Evolutionary conservation across 2,329 filamentous ascomycete species (phyloP), one percentile per base, ranked within the genome.

Genomic region (Trichophaea hybrida): DNA sequence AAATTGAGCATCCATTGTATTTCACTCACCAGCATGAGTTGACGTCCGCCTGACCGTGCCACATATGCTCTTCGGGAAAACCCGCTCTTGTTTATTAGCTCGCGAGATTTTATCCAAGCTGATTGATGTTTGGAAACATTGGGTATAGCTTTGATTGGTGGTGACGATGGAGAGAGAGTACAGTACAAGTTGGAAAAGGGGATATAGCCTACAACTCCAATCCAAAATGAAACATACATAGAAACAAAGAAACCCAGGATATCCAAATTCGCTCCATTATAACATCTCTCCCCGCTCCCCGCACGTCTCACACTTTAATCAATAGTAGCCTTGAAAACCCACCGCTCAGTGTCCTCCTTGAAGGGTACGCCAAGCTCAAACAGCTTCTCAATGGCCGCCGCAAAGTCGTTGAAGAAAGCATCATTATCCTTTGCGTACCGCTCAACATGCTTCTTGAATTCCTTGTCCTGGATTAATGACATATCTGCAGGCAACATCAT

Each of bases 401-500:
- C 78, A 73, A 97, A 98, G 73, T 97, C 91, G 74, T 85, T 84
- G 81, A 97, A 97, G 81, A 96, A 98, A 55, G 77, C 77, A 59
- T 89, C 86, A 73, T 87, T 88, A 75, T 95, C 88, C 78, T 88
- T 88, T 70, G 91, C 90, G 72, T 96, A 97, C 73, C 84, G 82
- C 74, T 94, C 83, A 34, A 91, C 87, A 69, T 80, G 83, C 70
- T 80, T 76, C 75, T 80, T 82, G 79, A 97, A 94, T 67, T 77
- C 78, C 80, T 91, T 91, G 76, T 97, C 91, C 76, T 90, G 81
- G 70, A 94, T 75, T 59, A 97, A 78, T 59, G 85, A 85, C 75
- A 94, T 83, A 71, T 98, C 91, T 66, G 88, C 86, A 57, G 93
- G 93, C 73, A 98, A 77, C 91, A 98, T 97, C 93, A 98, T 97